These are phyloP conservation scores for Ophiostoma pallidulum DNA, from an alignment of 2,329 filamentous ascomycete species.

Conservation along the genomic window DNA sequence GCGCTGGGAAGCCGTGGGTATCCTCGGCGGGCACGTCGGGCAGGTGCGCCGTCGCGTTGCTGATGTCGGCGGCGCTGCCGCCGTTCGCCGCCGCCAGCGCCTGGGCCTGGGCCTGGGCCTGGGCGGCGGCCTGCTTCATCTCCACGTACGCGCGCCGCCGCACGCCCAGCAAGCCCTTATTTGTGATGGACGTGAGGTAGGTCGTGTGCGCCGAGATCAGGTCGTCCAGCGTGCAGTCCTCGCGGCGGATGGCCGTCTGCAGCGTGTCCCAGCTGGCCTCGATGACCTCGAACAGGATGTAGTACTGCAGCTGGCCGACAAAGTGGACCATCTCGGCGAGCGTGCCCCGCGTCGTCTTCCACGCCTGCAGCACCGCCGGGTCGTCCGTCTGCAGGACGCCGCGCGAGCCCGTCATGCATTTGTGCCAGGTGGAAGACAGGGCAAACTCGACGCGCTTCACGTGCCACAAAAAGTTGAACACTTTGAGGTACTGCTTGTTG, in stretches of 20 bases:
- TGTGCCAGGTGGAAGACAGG: conserved; percentile 80
- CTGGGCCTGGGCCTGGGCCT: conserved; percentile 27
- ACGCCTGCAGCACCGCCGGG: conserved; percentile 60
- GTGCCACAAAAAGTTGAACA: conserved; percentile 98
- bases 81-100: conserved; percentile 52
- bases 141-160: conserved; percentile 36
- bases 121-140: conserved; percentile 24
- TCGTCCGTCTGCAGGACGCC: conserved; percentile 78
- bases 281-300: conserved; percentile 97
- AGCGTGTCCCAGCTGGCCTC: conserved; percentile 92
- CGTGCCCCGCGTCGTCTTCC: conserved; percentile 81
- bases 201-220: conserved; percentile 83
- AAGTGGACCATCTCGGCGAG: conserved; percentile 99
- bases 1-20: conserved; percentile 69
- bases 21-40: conserved; percentile 48
- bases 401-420: conserved; percentile 88
- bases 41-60: no score
- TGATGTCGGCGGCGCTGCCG: conserved; percentile 24
- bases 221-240: conserved; percentile 83
- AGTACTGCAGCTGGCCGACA: conserved; percentile 93
- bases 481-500: conserved; percentile 91
- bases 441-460: conserved; percentile 97
- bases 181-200: conserved; percentile 89
- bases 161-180: conserved; percentile 86
- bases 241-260: conserved; percentile 70